Evolutionary conservation across 805 yeast genomes (phyloP).

Genomic region (Kuraishia hungarica): DNA sequence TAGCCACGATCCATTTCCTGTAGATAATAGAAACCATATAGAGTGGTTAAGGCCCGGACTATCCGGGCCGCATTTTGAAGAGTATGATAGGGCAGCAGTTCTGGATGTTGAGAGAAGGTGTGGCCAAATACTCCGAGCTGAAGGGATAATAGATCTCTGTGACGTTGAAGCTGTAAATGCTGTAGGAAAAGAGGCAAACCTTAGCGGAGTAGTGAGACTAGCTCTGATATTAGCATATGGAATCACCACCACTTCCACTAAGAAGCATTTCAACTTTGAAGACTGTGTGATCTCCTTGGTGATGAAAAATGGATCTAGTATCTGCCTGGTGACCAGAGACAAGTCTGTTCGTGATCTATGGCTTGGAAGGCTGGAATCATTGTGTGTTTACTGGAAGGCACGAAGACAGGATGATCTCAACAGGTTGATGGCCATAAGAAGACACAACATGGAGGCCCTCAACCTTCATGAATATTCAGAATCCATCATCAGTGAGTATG

Average conservation of each 20-base stretch:
- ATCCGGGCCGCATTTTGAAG: conserved; percentile 16
- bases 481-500: conserved; percentile 32
- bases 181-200: conserved; percentile 11
- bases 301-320: conserved; percentile 32
- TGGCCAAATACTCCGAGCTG: conserved; percentile 45
- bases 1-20: conserved; percentile 44
- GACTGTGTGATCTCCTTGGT: conserved; percentile 48
- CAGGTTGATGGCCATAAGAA: conserved; percentile 27
- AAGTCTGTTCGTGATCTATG: conserved; percentile 48
- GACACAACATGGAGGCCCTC: conserved; percentile 35
- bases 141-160: conserved; percentile 53
- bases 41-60: conserved; percentile 46
- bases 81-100: conserved; percentile 49
- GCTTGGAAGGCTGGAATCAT: conserved; percentile 41
- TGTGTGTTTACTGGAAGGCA: conserved; percentile 52
- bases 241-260: conserved; percentile 10
- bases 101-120: conserved; percentile 58
- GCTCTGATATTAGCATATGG: conserved; percentile 24
- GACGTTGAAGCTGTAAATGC: conserved; percentile 32
- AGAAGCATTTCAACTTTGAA: conserved; percentile 14
- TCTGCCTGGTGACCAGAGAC: conserved; percentile 51
- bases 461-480: conserved; percentile 50
- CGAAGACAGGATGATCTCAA: conserved; percentile 32
- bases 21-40: conserved; percentile 45
- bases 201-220: conserved; percentile 13